Base-by-base conservation (phyloP, 768 basidiomycete genomes). In the Hortiboletus campestris region DNA sequence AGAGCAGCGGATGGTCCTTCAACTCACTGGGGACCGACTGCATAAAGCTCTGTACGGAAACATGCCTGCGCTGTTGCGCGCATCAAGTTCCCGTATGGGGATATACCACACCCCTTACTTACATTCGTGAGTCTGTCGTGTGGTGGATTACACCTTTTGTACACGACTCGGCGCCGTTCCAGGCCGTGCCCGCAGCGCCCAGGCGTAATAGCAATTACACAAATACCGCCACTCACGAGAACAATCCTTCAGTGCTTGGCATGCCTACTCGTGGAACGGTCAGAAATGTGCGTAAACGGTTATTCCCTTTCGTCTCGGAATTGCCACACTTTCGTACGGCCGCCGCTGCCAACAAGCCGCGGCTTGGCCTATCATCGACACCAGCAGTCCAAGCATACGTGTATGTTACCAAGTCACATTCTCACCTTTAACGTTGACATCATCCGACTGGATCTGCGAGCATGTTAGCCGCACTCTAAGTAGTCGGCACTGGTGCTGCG, bases 1-100 rank as follows among this genome's bases (percentile, higher is more conserved):
- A 13, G 77, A 80, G 29, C 71, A 75, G 14, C 79, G 76, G 34
- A 67, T 85, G 65, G 85, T 89, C 17, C 63, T 85, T 31, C 73
- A 67, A 39, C 71, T 86, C 31, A 59, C 45, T 71, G 84, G 61
- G 63, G 68, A 76, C 8, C 67, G 72, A 52, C 67, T 84, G 55
- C 70, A 72, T 36, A 69, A 68, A 38, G 77, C 63, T 5, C 43
- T 73, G 31, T 63, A 70, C 31, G 71, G 69, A 7, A 63, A 52
- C 28, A 13, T 55, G 48, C 46, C 67, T 42, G 46, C 28, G 45
- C 5, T 51, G 35, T 49, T 54, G 53, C 49, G 51, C n/a, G 28
- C 51, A 20, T 29, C 59, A 3, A 36, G 46, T 16, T 49, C 55
- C 22, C 63, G 38, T 31, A 12, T 57, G 46, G 51, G 52, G 31